phyloP scores from a whole-genome alignment of 2,329 filamentous ascomycete genomes.

The Botrytis paeoniae region DNA sequence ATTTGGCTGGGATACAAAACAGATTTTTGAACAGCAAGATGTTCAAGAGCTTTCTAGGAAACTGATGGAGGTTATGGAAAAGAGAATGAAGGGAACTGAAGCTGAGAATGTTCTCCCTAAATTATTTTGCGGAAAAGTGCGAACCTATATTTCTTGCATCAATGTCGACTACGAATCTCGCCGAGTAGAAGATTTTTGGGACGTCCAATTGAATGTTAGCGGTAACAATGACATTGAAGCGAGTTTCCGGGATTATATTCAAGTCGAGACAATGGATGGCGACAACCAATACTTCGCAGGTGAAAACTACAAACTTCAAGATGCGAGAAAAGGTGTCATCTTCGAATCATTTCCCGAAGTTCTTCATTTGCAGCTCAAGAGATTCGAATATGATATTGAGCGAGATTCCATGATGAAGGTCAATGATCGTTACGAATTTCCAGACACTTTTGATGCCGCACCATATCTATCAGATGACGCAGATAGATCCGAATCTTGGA shows the following conservation, averaged over 20 bases:
- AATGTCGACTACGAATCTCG: slow-evolving; percentile 98
- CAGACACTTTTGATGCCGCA: slow-evolving; percentile 76
- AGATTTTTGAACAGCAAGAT: slow-evolving; percentile 98
- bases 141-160: slow-evolving; percentile 98
- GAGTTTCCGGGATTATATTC: slow-evolving; percentile 94
- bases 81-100: slow-evolving; percentile 95
- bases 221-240: slow-evolving; percentile 91
- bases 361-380: slow-evolving; percentile 89
- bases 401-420: slow-evolving; percentile 99
- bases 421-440: slow-evolving; percentile 88
- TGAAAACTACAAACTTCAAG: slow-evolving; percentile 86
- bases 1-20: slow-evolving; percentile 96
- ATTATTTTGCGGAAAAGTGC: slow-evolving; percentile 96
- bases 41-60: slow-evolving; percentile 96
- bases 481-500: slow-evolving; percentile 83
- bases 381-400: slow-evolving; percentile 96
- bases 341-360: slow-evolving; percentile 95
- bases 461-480: slow-evolving; percentile 85
- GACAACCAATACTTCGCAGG: slow-evolving; percentile 98
- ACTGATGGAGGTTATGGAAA: slow-evolving; percentile 94
- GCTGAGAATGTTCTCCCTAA: slow-evolving; percentile 84
- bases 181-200: slow-evolving; percentile 96
- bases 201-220: slow-evolving; percentile 94
- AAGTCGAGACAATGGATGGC: slow-evolving; percentile 93
- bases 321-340: slow-evolving; percentile 96